phyloP scores from a whole-genome alignment of 2,329 filamentous ascomycete genomes.

The Apiospora aurea region DNA sequence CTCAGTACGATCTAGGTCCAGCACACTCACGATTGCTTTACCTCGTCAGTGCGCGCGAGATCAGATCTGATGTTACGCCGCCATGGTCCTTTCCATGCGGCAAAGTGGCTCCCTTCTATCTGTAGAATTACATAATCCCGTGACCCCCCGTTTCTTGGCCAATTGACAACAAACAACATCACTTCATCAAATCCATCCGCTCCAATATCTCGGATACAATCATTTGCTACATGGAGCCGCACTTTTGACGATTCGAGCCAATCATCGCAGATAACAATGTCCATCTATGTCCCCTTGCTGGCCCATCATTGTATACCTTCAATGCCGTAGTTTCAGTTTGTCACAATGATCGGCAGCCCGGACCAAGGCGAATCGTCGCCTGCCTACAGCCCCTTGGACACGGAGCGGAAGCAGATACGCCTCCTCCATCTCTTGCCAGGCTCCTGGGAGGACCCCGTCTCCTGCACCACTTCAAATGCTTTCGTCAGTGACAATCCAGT shows the following conservation, averaged over 20 bases:
- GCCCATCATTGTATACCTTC: neutral
- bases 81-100: neutral
- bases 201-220: neutral
- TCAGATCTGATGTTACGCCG: neutral
- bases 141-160: neutral
- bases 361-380: neutral
- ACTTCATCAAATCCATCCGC: neutral
- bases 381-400: neutral
- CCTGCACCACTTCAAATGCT: neutral
- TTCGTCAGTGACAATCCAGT: neutral
- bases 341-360: neutral
- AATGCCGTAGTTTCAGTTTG: neutral
- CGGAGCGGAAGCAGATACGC: neutral
- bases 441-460: neutral
- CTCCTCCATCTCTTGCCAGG: neutral
- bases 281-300: neutral
- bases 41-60: neutral
- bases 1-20: neutral
- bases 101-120: neutral
- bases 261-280: neutral
- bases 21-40: neutral
- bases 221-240: neutral
- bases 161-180: neutral
- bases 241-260: neutral
- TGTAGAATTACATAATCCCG: neutral